Evolutionary conservation across 1,139 yeast species (phyloP).

Genomic region (Saccharomyces pastorianus): DNA sequence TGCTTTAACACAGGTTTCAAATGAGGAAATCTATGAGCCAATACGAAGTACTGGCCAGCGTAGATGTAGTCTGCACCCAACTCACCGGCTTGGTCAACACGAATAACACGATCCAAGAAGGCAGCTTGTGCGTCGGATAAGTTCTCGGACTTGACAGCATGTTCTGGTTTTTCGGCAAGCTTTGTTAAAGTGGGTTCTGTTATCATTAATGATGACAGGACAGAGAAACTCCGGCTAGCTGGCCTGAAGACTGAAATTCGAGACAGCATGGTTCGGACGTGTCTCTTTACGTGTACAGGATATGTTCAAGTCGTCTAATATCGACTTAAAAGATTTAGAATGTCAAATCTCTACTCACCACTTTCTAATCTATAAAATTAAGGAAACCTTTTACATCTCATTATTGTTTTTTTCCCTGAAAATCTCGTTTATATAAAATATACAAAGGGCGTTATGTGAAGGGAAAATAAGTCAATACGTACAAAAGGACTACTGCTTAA

Average conservation of each 20-base stretch:
- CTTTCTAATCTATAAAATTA: not conserved
- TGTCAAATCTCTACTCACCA: not conserved
- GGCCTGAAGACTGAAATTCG: not conserved
- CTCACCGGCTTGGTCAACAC: slow-evolving; percentile 98
- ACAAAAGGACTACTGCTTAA: not conserved
- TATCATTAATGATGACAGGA: slow-evolving; percentile 10
- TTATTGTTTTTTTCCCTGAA: not conserved
- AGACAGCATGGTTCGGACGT: not conserved
- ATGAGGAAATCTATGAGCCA: slow-evolving; percentile 63
- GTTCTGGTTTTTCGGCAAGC: slow-evolving; percentile 4
- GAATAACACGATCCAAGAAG: slow-evolving; percentile 62
- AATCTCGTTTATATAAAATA: not conserved
- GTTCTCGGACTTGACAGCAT: slow-evolving; percentile 18
- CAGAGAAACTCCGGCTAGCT: slow-evolving; percentile 9
- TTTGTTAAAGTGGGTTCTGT: slow-evolving; percentile 4
- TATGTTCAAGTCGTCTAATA: not conserved
- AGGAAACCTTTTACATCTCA: not conserved
- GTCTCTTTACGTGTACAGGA: not conserved
- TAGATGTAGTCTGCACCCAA: slow-evolving; percentile 94
- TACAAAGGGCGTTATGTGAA: not conserved
- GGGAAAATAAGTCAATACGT: not conserved
- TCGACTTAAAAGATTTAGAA: not conserved
- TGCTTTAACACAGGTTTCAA: slow-evolving; percentile 68
- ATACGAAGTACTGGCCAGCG: slow-evolving; percentile 78
- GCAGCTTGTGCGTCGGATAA: slow-evolving; percentile 57